Evolutionary conservation across 768 basidiomycete genomes (phyloP).

Genomic region (Hysterangium stoloniferum): DNA sequence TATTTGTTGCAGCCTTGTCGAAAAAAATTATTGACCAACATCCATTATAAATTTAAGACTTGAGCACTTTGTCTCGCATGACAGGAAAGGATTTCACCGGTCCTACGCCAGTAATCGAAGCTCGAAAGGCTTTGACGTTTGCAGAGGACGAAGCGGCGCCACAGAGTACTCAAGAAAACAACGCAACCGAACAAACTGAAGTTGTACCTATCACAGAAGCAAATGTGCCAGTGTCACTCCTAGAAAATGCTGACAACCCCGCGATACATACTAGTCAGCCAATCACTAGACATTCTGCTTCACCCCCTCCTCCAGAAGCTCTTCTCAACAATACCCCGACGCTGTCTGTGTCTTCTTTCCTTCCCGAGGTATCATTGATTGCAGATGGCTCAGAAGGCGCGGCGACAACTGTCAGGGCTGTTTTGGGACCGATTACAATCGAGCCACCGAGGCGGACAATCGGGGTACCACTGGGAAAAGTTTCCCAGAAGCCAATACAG

Average conservation of each 20-base stretch:
- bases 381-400: background rate
- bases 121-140: conserved; percentile 14
- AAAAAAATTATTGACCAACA: background rate
- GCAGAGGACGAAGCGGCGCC: background rate
- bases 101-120: conserved; percentile 61
- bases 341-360: background rate
- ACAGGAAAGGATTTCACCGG: conserved; percentile 84
- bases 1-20: background rate
- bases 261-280: background rate
- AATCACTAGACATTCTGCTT: conserved; percentile 5
- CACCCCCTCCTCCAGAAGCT: conserved; percentile 4
- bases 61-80: conserved; percentile 65
- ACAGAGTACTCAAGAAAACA: background rate
- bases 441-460: too few relatives aligned
- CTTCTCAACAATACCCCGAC: background rate
- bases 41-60: conserved; percentile 42
- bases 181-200: background rate
- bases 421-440: too few relatives aligned
- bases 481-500: too few relatives aligned
- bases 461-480: too few relatives aligned
- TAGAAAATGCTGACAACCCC: background rate
- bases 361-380: background rate
- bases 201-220: background rate
- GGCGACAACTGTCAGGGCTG: background rate
- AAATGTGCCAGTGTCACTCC: background rate